A percentile compares a stretch with the other conserved stretches of the same genome.
phyloP scores from a whole-genome alignment of 192 early-diverging fungal genomes.

The Coemansia sp. region DNA sequence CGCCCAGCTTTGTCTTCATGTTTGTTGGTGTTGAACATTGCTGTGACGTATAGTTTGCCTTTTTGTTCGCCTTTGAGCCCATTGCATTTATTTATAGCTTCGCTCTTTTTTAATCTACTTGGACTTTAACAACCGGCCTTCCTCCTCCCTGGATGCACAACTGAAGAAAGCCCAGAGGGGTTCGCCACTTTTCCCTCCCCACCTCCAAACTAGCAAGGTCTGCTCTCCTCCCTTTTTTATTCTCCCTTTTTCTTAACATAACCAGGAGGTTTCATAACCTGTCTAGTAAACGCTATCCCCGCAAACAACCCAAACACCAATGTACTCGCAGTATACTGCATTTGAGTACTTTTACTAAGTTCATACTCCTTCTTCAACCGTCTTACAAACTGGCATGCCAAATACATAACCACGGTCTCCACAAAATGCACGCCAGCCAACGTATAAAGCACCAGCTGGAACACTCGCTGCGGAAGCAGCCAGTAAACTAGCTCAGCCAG shows the following conservation, averaged over 20 bases:
- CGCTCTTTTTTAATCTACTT: too few species aligned
- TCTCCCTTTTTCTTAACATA: not conserved
- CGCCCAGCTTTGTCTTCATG: too few species aligned
- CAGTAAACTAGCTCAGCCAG: not conserved
- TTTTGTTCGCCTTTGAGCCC: too few species aligned
- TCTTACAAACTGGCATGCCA: not conserved
- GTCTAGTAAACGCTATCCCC: not conserved
- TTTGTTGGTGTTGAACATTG: not conserved
- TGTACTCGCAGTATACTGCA: constrained; percentile 6
- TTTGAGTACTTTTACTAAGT: not conserved
- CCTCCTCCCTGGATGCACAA: too few species aligned
- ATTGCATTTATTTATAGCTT: too few species aligned
- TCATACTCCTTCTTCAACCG: not conserved
- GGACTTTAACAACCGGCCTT: too few species aligned
- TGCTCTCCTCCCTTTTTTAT: not conserved
- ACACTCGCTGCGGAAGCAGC: not conserved
- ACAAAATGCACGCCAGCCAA: not conserved
- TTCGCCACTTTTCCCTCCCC: too few species aligned
- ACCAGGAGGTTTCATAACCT: not conserved
- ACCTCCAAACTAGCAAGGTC: too few species aligned
- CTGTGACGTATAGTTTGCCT: too few species aligned
- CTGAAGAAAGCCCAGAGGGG: too few species aligned
- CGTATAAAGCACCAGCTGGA: not conserved
- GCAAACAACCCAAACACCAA: constrained; percentile 19
- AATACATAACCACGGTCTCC: constrained; percentile 4